Evolutionary conservation across 1,284 basidiomycete species (phyloP).

Genomic region (Microbotryum intermedium): DNA sequence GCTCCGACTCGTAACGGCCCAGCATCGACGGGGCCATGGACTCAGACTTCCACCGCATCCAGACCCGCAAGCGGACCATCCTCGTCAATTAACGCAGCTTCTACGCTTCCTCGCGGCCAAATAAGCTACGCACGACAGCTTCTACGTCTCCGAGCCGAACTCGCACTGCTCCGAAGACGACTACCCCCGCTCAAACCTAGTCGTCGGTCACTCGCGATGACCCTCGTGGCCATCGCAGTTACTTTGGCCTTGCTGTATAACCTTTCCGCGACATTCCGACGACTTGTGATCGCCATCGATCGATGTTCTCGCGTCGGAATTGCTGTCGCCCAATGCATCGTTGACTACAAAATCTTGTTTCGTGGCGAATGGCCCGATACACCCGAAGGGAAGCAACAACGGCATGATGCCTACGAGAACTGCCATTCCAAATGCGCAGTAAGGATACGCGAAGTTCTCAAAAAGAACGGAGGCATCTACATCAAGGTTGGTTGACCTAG

Average conservation of each 20-base stretch:
- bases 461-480: constrained; percentile 86
- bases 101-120: too few species aligned
- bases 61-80: too few species aligned
- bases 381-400: constrained; percentile 13
- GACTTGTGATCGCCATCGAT: constrained; percentile 44
- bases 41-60: too few species aligned
- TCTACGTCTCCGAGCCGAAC: too few species aligned
- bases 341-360: constrained; percentile 81
- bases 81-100: too few species aligned
- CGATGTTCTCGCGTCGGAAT: constrained; percentile 51
- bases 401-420: constrained; percentile 52
- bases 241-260: constrained; percentile 36
- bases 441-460: constrained; percentile 65
- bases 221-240: neutral
- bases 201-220: neutral
- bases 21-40: too few species aligned
- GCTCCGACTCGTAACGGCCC: too few species aligned
- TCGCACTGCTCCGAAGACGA: too few species aligned
- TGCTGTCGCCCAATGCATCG: constrained; percentile 47
- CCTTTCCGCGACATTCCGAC: constrained; percentile 41
- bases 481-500: constrained; percentile 56
- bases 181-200: neutral
- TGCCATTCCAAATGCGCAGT: constrained; percentile 58
- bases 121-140: too few species aligned
- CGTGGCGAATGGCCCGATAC: constrained; percentile 39